Evolutionary conservation across 495 filamentous ascomycete species (phyloP).

Genomic region (Penicillium bovifimosum): DNA sequence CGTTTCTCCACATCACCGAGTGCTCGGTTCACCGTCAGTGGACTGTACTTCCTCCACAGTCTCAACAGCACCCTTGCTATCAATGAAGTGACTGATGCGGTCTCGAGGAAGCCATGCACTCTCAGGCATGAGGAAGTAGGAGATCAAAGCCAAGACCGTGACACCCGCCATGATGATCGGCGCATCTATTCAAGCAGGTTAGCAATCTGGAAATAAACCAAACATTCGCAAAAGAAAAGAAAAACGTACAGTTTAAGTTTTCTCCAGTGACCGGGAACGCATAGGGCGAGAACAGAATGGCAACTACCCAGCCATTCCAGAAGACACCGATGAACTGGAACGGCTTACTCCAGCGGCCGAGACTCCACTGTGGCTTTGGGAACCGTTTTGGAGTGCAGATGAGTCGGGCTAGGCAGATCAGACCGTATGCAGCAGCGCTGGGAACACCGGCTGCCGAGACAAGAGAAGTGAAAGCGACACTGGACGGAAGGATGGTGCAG

Average conservation of each 20-base stretch:
- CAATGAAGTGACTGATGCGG: conserved; percentile 42
- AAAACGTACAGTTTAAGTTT: conserved; percentile 41
- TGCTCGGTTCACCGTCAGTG: conserved; percentile 6
- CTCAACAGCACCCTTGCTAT: conserved; percentile 36
- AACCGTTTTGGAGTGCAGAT: conserved; percentile 44
- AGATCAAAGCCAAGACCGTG: conserved; percentile 42
- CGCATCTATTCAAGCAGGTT: conserved; percentile 30
- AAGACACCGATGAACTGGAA: conserved; percentile 46
- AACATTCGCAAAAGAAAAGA: background rate
- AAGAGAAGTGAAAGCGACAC: conserved; percentile 51
- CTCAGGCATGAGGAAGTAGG: conserved; percentile 46
- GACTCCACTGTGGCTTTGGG: conserved; percentile 42
- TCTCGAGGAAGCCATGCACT: conserved; percentile 40
- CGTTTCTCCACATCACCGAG: conserved; percentile 9
- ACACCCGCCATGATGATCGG: conserved; percentile 47
- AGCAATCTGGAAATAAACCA: background rate
- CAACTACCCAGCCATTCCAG: conserved; percentile 49
- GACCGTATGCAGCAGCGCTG: conserved; percentile 49
- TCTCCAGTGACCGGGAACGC: conserved; percentile 39
- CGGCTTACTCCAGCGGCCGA: conserved; percentile 40
- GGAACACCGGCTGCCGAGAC: conserved; percentile 47
- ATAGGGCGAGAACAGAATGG: conserved; percentile 44
- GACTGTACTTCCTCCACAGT: conserved; percentile 24
- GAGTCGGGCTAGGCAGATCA: conserved; percentile 48
- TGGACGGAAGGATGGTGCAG: conserved; percentile 49